Base-by-base conservation (phyloP, 345 rosid genomes). In the Eucalyptus leucophloia region DNA sequence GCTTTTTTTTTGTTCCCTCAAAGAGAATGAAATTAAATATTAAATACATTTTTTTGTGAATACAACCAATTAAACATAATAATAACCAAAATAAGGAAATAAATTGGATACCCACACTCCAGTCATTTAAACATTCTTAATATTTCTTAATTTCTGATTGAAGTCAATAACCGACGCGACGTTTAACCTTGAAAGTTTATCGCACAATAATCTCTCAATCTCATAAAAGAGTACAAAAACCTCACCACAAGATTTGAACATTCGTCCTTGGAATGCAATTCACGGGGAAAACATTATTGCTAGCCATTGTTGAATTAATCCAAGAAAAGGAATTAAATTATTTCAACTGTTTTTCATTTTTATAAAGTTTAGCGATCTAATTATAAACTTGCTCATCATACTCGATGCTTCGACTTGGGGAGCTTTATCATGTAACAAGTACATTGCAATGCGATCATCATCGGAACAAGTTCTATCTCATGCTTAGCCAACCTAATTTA, bases 91-190 rank as follows among this genome's bases (percentile, higher is more conserved):
- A 37, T 37, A 72, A 72, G 14, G 3, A 21, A 11, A 72, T 21
- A 21, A 19, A 37, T 77, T 8, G 5, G 12, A 40, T 40, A 21
- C 3, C 2, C 8, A 12, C 5, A 7, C 3, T 21, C 0, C 3
- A 77, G 15, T 77, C 28, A 77, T 9, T 21, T 5, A 11, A 23
- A 40, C 2, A 77, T 24, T 77, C 2, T 77, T 21, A 21, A 2
- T 13, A 72, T 37, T 19, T 11, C 16, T 77, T 5, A 2, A 21
- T 40, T 40, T 7, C 0, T 3, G 1, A 40, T 40, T 40, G 5
- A 7, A 40, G 16, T 6, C 14, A 69, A 69, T 34, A 18, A 69
- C 4, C 5, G 3, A 12, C 47, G 2, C 9, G 23, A 40, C 8
- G 1, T 77, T 37, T 40, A 12, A 21, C 5, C 8, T 77, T 77